Percentiles rank a stretch among this genome's conserved stretches.
Evolutionary conservation across 306 rosid genomes (phyloP).

Genomic region (Neltuma alba): DNA sequence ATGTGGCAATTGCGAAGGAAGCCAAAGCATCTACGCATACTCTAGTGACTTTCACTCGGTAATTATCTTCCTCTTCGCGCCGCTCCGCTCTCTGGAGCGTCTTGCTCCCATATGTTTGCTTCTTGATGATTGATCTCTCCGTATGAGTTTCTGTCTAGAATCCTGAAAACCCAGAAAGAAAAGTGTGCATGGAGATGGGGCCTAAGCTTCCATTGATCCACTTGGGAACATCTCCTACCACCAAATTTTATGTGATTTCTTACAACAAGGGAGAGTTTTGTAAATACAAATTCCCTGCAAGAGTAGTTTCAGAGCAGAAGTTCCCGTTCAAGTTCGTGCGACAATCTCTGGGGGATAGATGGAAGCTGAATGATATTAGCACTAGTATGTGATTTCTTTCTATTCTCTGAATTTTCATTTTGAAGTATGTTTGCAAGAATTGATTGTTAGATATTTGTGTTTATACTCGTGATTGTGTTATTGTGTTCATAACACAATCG

Average conservation of each 20-base stretch:
- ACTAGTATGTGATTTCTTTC: constrained; percentile 46
- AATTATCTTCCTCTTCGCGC: neutral
- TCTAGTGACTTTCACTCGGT: neutral
- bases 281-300: constrained; percentile 39
- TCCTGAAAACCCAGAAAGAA: constrained; percentile 25
- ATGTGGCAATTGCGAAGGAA: neutral
- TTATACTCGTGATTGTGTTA: neutral
- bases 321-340: constrained; percentile 60
- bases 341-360: constrained; percentile 66
- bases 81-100: neutral
- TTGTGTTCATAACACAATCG: neutral
- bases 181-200: constrained; percentile 44
- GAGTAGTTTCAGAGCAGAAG: constrained; percentile 45
- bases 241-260: constrained; percentile 41
- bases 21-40: neutral
- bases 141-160: constrained; percentile 35
- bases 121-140: neutral
- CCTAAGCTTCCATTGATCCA: constrained; percentile 49
- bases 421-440: neutral
- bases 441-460: neutral
- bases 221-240: constrained; percentile 46
- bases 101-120: neutral
- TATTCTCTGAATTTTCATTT: neutral
- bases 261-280: constrained; percentile 29
- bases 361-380: constrained; percentile 69